Conservation (phyloP, 169 alveolate species). For the Plasmodium yoelii region DNA sequence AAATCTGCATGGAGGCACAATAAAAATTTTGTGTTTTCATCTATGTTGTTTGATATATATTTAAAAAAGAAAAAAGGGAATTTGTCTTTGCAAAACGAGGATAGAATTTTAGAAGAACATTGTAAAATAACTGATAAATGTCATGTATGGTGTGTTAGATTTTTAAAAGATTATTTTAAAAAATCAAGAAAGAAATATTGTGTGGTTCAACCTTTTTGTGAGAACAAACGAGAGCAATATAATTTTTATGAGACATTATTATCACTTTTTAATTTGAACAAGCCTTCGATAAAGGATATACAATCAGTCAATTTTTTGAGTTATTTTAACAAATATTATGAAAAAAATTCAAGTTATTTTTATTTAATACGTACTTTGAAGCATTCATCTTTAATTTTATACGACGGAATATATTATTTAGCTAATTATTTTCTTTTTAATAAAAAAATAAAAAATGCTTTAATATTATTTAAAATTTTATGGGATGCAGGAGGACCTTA, state of each 20-base stretch:
- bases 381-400: conserved; percentile 17
- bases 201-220: too few species aligned
- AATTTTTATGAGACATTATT: background rate
- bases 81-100: background rate
- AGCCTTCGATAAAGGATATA: background rate
- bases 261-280: background rate
- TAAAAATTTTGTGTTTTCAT: conserved; percentile 24
- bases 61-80: conserved; percentile 9
- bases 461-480: conserved; percentile 29
- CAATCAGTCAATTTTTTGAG: conserved; percentile 1
- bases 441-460: conserved; percentile 17
- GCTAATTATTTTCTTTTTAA: conserved; percentile 57
- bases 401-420: conserved; percentile 33
- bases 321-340: conserved; percentile 13
- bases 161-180: conserved; percentile 26
- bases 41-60: conserved; percentile 1
- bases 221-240: background rate
- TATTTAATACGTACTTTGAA: conserved; percentile 35
- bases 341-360: conserved; percentile 39
- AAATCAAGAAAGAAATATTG: conserved; percentile 4
- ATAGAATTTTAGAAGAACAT: background rate
- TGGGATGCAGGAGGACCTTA: conserved; percentile 47
- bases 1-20: conserved; percentile 33
- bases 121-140: conserved; percentile 31
- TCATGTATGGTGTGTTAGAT: conserved; percentile 34